A percentile compares a stretch with the other conserved stretches of the same genome.
Evolutionary conservation across 495 filamentous ascomycete species (phyloP).

Genomic region (Hyaloscypha hepaticicola): DNA sequence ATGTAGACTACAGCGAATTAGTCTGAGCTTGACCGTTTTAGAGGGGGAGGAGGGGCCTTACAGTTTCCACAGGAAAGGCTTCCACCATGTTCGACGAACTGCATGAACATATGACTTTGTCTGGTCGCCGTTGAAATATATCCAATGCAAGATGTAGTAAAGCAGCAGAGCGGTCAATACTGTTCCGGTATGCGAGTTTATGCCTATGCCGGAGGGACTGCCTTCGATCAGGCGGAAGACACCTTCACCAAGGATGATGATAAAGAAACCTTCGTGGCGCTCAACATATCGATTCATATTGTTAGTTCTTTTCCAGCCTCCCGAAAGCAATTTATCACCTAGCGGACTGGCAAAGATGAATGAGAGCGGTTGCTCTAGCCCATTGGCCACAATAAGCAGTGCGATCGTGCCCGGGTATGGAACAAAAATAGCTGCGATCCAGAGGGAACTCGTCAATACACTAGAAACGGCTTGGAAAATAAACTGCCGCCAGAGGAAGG

Average conservation of each 20-base stretch:
- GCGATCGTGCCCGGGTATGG: slow-evolving; percentile 15
- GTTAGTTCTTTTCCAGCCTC: slow-evolving; percentile 15
- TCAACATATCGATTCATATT: slow-evolving; percentile 22
- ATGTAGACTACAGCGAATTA: slow-evolving; percentile 23
- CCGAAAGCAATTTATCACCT: slow-evolving; percentile 11
- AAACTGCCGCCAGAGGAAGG: slow-evolving; percentile 13
- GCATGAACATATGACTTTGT: slow-evolving; percentile 33
- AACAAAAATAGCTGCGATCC: slow-evolving; percentile 24
- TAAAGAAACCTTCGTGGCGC: slow-evolving; percentile 30
- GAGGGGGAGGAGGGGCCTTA: slow-evolving; percentile 15
- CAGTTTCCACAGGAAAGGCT: slow-evolving; percentile 30
- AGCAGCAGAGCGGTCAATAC: slow-evolving; percentile 28
- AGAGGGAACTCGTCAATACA: slow-evolving; percentile 1
- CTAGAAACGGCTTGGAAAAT: slow-evolving; percentile 4
- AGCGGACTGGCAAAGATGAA: slow-evolving; percentile 16
- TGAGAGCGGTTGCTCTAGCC: slow-evolving; percentile 19
- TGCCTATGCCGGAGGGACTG: slow-evolving; percentile 33
- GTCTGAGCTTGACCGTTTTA: background rate
- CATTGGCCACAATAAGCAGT: slow-evolving; percentile 18
- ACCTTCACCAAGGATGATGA: slow-evolving; percentile 30
- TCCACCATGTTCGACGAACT: slow-evolving; percentile 33
- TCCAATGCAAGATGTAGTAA: slow-evolving; percentile 30
- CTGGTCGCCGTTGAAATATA: slow-evolving; percentile 36
- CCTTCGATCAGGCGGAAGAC: slow-evolving; percentile 32
- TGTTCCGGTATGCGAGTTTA: slow-evolving; percentile 26